A percentile compares a stretch with the other conserved stretches of the same genome.
These are phyloP conservation scores for Orbilia ellipsospora DNA, from an alignment of 2,329 filamentous ascomycete species.

Conservation along the genomic window DNA sequence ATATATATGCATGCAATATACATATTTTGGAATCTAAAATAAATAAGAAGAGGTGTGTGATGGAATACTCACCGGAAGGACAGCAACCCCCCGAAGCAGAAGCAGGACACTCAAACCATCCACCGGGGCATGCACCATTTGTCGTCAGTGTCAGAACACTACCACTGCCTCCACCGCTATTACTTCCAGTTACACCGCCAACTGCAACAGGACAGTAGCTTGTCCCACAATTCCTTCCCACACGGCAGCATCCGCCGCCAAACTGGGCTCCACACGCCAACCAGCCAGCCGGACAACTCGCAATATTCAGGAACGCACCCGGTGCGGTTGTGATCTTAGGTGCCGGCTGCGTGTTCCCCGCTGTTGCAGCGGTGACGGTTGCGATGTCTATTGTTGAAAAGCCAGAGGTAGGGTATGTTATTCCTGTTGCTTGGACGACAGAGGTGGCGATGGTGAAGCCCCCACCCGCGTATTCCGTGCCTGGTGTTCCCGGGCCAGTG, in stretches of 20 bases:
- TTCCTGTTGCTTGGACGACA: background rate
- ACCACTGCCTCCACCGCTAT: no score
- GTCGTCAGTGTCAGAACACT: slow-evolving; percentile 29
- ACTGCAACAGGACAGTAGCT: slow-evolving; percentile 40
- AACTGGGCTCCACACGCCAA: slow-evolving; percentile 36
- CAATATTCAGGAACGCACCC: slow-evolving; percentile 19
- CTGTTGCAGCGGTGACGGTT: slow-evolving; percentile 11
- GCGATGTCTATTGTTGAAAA: slow-evolving; percentile 45
- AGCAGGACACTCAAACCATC: slow-evolving; percentile 40
- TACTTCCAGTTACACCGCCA: background rate
- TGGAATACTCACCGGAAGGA: slow-evolving; percentile 37
- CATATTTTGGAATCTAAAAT: background rate
- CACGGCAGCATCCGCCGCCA: slow-evolving; percentile 40
- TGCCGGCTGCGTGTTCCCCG: slow-evolving; percentile 11
- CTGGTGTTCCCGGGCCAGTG: slow-evolving; percentile 32
- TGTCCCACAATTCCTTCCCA: slow-evolving; percentile 35
- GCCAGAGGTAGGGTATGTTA: slow-evolving; percentile 28
- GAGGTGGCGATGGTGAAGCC: slow-evolving; percentile 24
- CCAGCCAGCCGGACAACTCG: slow-evolving; percentile 33
- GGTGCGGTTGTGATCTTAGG: slow-evolving; percentile 43
- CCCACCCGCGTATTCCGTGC: slow-evolving; percentile 26
- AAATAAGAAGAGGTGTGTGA: slow-evolving; percentile 1
- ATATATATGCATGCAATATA: no score
- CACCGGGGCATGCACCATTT: slow-evolving; percentile 30
- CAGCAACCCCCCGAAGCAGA: slow-evolving; percentile 36